These are phyloP conservation scores for Saturnispora quitensis DNA, from an alignment of 805 yeast genomes.

Conservation along the genomic window DNA sequence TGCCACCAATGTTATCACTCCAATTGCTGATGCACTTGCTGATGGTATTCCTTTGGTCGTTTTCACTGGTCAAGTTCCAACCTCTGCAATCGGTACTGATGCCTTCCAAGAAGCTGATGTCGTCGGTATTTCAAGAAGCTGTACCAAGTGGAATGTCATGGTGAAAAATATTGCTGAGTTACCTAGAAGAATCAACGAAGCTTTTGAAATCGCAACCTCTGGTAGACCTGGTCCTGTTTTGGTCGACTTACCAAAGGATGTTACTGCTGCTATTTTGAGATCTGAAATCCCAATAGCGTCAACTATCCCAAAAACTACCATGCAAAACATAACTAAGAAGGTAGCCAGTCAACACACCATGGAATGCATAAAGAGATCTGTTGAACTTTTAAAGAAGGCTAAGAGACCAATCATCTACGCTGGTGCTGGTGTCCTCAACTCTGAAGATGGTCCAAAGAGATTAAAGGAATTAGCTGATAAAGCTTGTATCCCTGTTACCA, in stretches of 20 bases:
- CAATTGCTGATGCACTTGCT: constrained; percentile 94
- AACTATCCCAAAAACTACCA: constrained; percentile 67
- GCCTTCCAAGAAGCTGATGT: constrained; percentile 99
- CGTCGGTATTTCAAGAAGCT: constrained; percentile 90
- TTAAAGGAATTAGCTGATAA: constrained; percentile 81
- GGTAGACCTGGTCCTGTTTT: constrained; percentile 99
- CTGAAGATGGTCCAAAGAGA: constrained; percentile 69
- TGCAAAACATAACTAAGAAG: constrained; percentile 58
- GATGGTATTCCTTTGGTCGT: constrained; percentile 98
- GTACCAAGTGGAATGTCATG: constrained; percentile 99
- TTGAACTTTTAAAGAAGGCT: constrained; percentile 68
- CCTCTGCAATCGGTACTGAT: constrained; percentile 93
- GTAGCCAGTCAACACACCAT: constrained; percentile 67
- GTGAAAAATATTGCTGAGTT: constrained; percentile 89
- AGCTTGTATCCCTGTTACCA: constrained; percentile 92
- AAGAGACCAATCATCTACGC: constrained; percentile 84
- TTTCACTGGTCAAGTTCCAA: constrained; percentile 95
- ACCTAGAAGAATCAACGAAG: constrained; percentile 94
- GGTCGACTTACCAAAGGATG: constrained; percentile 96
- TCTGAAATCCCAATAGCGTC: constrained; percentile 75
- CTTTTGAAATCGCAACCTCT: constrained; percentile 89
- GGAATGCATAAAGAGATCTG: constrained; percentile 68
- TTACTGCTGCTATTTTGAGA: constrained; percentile 83
- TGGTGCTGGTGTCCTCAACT: constrained; percentile 82
- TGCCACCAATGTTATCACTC: constrained; percentile 97